These are phyloP conservation scores for Aureobasidium lini DNA, from an alignment of 2,329 filamentous ascomycete genomes.

Conservation along the genomic window DNA sequence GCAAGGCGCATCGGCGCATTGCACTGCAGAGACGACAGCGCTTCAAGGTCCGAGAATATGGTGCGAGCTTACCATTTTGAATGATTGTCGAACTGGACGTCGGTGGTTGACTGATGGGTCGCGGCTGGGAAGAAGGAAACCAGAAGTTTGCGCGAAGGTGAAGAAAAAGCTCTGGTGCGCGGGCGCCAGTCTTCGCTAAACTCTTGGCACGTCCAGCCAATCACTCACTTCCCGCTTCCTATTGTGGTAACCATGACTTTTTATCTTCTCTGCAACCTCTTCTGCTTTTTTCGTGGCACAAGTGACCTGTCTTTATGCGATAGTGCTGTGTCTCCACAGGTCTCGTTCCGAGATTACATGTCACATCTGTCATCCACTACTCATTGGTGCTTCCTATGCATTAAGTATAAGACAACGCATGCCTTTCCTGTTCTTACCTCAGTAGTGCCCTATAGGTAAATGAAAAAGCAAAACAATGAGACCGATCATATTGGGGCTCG, in stretches of 20 bases:
- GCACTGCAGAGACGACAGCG: conserved; percentile 11
- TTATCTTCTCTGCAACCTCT: not conserved
- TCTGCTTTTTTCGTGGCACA: not conserved
- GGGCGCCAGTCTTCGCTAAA: not conserved
- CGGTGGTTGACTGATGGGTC: conserved; percentile 12
- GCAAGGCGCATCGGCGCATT: conserved; percentile 11
- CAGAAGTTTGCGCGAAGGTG: conserved; percentile 2
- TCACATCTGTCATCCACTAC: too few relatives aligned
- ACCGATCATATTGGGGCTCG: too few relatives aligned
- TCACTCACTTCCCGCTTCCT: not conserved
- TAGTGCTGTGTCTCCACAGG: too few relatives aligned
- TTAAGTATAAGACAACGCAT: too few relatives aligned
- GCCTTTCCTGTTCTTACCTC: too few relatives aligned
- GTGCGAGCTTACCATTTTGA: conserved; percentile 16
- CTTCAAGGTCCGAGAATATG: not conserved
- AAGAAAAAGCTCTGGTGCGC: conserved; percentile 11
- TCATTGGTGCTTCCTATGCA: too few relatives aligned
- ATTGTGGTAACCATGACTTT: not conserved
- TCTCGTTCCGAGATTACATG: too few relatives aligned
- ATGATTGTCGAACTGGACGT: conserved; percentile 12
- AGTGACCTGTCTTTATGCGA: too few relatives aligned
- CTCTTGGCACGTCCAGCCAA: conserved; percentile 4
- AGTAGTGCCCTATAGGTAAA: too few relatives aligned
- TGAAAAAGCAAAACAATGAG: too few relatives aligned
- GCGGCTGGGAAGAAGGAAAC: conserved; percentile 4